phyloP scores from a whole-genome alignment of 768 basidiomycete species.

The Termitomyces sp. region DNA sequence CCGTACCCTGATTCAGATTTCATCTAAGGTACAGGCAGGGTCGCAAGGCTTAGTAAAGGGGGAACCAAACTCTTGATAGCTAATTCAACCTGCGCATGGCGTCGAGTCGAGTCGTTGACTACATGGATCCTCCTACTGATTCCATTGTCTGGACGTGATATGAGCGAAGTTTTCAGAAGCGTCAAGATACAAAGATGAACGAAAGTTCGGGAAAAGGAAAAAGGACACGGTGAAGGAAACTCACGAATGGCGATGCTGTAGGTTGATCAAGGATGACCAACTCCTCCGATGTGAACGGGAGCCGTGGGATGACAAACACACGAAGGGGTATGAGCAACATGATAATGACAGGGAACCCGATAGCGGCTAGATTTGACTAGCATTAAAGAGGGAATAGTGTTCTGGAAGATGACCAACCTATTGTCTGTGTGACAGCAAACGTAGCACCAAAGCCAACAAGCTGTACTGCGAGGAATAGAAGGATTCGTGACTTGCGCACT shows the following conservation, averaged over 20 bases:
- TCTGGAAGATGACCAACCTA: constrained; percentile 41
- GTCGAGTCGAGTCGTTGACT: neutral
- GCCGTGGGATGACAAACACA: constrained; percentile 58
- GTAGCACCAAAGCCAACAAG: constrained; percentile 82
- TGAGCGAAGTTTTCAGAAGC: neutral
- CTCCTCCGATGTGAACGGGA: constrained; percentile 76
- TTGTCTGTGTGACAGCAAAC: constrained; percentile 87
- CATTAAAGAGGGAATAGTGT: constrained; percentile 10
- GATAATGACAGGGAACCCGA: constrained; percentile 89
- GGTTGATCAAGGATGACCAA: constrained; percentile 84
- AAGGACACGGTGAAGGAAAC: constrained; percentile 29
- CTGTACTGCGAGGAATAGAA: constrained; percentile 70
- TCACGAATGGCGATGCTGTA: constrained; percentile 80
- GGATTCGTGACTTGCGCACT: constrained; percentile 69
- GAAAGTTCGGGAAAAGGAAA: neutral
- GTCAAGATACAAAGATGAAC: neutral
- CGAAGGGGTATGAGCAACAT: constrained; percentile 77
- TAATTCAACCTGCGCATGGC: neutral
- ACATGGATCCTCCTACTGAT: constrained; percentile 26
- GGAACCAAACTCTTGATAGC: too few species aligned
- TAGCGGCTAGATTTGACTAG: constrained; percentile 58
- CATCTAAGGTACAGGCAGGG: neutral
- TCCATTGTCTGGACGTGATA: constrained; percentile 24
- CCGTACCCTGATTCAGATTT: neutral
- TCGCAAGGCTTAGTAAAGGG: neutral